Percentiles rank a stretch among this genome's conserved stretches.
These are phyloP conservation scores for Eucommia ulmoides DNA, from an alignment of 257 asterid species.

Conservation along the genomic window DNA sequence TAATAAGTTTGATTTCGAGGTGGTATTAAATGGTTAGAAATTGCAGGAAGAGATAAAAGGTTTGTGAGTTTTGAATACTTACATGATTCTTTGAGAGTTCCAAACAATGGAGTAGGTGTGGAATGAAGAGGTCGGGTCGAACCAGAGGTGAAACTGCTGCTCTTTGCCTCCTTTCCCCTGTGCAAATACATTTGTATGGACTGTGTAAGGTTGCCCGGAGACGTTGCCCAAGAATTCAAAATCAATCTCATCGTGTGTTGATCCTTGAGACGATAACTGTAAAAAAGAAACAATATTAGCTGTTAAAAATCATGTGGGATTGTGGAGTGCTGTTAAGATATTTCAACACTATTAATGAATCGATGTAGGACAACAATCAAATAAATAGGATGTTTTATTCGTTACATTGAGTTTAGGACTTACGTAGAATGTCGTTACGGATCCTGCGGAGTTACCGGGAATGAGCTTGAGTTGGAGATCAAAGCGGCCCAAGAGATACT, in stretches of 20 bases:
- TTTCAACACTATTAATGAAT: too few relatives aligned
- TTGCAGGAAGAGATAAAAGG: too few relatives aligned
- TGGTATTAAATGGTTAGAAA: too few relatives aligned
- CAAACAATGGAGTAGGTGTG: slow-evolving; percentile 31
- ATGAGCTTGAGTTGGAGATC: slow-evolving; percentile 12
- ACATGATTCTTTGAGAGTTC: slow-evolving; percentile 26
- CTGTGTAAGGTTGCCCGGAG: slow-evolving; percentile 22
- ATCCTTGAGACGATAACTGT: slow-evolving; percentile 24
- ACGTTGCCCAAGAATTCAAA: slow-evolving; percentile 30
- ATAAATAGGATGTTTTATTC: too few relatives aligned
- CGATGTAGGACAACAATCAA: too few relatives aligned
- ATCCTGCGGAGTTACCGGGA: slow-evolving; percentile 10
- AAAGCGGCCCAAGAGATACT: slow-evolving; percentile 1
- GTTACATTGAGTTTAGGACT: too few relatives aligned
- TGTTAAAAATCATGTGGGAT: too few relatives aligned
- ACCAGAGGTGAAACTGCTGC: slow-evolving; percentile 30
- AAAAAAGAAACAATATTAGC: too few relatives aligned
- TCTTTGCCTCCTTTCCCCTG: slow-evolving; percentile 25
- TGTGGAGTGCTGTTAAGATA: too few relatives aligned
- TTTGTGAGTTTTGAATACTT: background rate
- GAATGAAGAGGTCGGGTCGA: slow-evolving; percentile 26
- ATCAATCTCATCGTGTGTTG: slow-evolving; percentile 24
- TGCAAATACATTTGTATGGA: slow-evolving; percentile 24
- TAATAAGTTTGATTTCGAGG: too few relatives aligned
- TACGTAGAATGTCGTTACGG: slow-evolving; percentile 18